Base-by-base conservation (phyloP, 306 rosid species). In the Sicyos edulis region DNA sequence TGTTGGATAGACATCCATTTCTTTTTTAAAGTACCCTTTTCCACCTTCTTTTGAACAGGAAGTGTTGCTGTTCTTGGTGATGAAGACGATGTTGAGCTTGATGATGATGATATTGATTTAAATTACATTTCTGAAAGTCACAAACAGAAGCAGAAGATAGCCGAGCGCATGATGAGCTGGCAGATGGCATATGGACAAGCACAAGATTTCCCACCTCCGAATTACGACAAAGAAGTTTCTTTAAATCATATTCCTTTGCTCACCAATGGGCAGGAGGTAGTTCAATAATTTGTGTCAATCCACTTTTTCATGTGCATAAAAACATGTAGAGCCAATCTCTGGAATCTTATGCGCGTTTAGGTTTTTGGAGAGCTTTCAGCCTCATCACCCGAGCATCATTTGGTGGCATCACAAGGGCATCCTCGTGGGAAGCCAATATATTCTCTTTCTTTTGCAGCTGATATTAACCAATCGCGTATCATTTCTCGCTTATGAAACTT, bases 281-380 rank as follows among this genome's bases (percentile, higher is more conserved):
- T 83, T 71, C 68, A 55, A 32, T 62, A 74, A 61, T 47, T 78
- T 72, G 50, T 62, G 17, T 59, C 65, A 6, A 62, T 74, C 17
- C 64, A 66, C 59, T 22, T 71, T 32, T 76, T 53, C 15, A 8
- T 51, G 8, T 11, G 42, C n/a, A 57, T 3, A 4, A 71, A 70
- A n/a, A 58, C 69, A 71, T 24, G 16, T 15, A 64, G 34, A 79
- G 61, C 7, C 44, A 40, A 75, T 65, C 45, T 68, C 10, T 75
- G 63, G 34, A 17, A 34, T 54, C 68, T 67, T 37, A 32, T 32
- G 62, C 51, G 73, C 74, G 71, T 75, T 77, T 61, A 93, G 96
- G 92, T 87, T 47, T 93, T 96, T 45, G 99, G 99, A 78, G 99
- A 93, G 76, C 55, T 93, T 64, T 93, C 99, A 67, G 95, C 95